phyloP scores from a whole-genome alignment of 768 basidiomycete genomes.

The Auricularia sp. region DNA sequence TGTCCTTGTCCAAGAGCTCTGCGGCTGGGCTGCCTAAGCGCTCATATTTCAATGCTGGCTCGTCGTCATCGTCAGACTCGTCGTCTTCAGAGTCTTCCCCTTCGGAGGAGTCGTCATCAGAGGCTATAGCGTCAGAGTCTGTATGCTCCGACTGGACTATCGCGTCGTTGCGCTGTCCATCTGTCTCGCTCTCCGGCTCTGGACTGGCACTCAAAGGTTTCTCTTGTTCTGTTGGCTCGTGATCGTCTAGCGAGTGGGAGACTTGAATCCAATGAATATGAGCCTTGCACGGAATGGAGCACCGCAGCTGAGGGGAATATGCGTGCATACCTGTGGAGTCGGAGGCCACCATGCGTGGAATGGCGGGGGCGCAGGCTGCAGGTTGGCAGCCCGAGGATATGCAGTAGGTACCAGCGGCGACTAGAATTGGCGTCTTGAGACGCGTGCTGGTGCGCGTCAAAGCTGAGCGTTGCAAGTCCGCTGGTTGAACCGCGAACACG shows the following conservation, averaged over 20 bases:
- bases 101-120: constrained; percentile 17
- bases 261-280: not conserved
- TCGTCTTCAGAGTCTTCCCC: constrained; percentile 41
- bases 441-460: not conserved
- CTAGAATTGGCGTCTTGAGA: too few relatives aligned
- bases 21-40: constrained; percentile 62
- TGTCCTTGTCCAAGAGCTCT: constrained; percentile 80
- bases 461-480: not conserved
- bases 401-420: too few relatives aligned
- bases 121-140: not conserved
- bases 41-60: constrained; percentile 87
- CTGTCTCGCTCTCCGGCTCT: constrained; percentile 2
- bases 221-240: not conserved
- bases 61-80: constrained; percentile 73
- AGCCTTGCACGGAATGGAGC: too few relatives aligned
- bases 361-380: too few relatives aligned
- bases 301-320: too few relatives aligned
- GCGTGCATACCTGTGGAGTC: too few relatives aligned
- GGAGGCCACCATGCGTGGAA: too few relatives aligned
- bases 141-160: not conserved
- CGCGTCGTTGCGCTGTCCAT: constrained; percentile 11
- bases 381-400: too few relatives aligned
- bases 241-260: not conserved
- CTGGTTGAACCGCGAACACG: not conserved
- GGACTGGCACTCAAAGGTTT: not conserved